Base-by-base conservation (phyloP, 2,329 filamentous ascomycete genomes). In the Rugonectria rugulosa region DNA sequence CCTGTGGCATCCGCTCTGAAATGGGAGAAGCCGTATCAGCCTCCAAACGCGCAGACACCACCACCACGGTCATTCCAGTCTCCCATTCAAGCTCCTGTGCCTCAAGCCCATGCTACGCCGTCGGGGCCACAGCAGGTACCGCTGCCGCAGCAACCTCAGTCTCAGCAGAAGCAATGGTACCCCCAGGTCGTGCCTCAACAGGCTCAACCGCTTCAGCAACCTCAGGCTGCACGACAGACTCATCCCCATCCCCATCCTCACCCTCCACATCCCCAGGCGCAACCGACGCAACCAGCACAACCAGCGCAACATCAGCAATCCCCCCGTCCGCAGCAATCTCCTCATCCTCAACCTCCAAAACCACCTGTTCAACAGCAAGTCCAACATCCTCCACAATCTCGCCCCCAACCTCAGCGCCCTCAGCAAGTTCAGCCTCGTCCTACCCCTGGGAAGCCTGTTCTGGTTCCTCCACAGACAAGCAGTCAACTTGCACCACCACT, bases 21-120 rank as follows among this genome's bases (percentile, higher is more conserved):
- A 50, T 77, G 75, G 75, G 75, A 77, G 61, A 75, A 74, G 61
- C 73, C 75, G 10, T 75, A 77, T 56, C 74, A 75, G 50, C 74
- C 74, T 36, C 68, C 68, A 3, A 66, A 67, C 10, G 21, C 62
- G 37, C 67, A 66, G 19, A 57, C 64, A 7, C 66, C 67, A 6
- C 55, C 65, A 17, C 50, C 66, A 27, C 62, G 68, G 10, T 70
- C 67, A 23, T 45, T 60, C 20, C 68, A 69, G 17, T 64, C 68
- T 26, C n/a, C n/a, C n/a, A n/a, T n/a, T 29, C 26, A 29, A 29
- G 26, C 26, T 29, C 60, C 62, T 8, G 41, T n/a, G n/a, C n/a
- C 61, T 34, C 57, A 61, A 43, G 65, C 56, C 12, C 56, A 66
- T 44, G 56, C 63, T 34, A 55, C 57, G 37, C 59, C 59, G 3